Evolutionary conservation across 2,329 filamentous ascomycete genomes (phyloP).

Genomic region (Pyricularia grisea): DNA sequence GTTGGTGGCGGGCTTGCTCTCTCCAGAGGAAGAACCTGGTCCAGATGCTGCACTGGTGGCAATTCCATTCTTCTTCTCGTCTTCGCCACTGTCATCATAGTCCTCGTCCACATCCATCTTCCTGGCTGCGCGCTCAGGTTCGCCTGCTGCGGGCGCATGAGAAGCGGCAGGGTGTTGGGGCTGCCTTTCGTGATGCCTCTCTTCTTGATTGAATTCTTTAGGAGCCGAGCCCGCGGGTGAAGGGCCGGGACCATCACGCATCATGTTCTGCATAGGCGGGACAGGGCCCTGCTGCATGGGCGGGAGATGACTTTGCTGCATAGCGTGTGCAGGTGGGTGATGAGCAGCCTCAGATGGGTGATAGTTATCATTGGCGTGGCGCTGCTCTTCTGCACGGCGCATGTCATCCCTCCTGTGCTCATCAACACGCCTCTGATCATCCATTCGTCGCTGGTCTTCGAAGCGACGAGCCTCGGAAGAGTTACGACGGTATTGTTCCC

Average conservation of each 20-base stretch:
- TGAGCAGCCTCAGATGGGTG: slow-evolving; percentile 91
- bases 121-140: slow-evolving; percentile 73
- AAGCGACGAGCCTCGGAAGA: slow-evolving; percentile 63
- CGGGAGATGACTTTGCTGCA: slow-evolving; percentile 45
- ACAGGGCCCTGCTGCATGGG: slow-evolving; percentile 52
- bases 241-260: slow-evolving; percentile 35
- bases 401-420: slow-evolving; percentile 54
- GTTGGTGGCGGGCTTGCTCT: slow-evolving; percentile 40
- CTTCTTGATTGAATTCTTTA: slow-evolving; percentile 44
- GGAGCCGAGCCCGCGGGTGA: slow-evolving; percentile 28
- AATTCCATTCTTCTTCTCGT: slow-evolving; percentile 56
- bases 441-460: slow-evolving; percentile 52
- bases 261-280: slow-evolving; percentile 34
- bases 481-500: slow-evolving; percentile 63
- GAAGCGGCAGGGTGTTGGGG: slow-evolving; percentile 11
- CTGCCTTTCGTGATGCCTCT: slow-evolving; percentile 31
- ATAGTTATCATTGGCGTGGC: slow-evolving; percentile 68
- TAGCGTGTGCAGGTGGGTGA: slow-evolving; percentile 58
- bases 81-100: slow-evolving; percentile 90
- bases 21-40: slow-evolving; percentile 33
- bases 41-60: slow-evolving; percentile 34
- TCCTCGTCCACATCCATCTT: slow-evolving; percentile 98
- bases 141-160: slow-evolving; percentile 46
- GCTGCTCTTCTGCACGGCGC: slow-evolving; percentile 49
- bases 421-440: slow-evolving; percentile 40